Base-by-base conservation (phyloP, 768 basidiomycete genomes). In the Leccinum variicolor region DNA sequence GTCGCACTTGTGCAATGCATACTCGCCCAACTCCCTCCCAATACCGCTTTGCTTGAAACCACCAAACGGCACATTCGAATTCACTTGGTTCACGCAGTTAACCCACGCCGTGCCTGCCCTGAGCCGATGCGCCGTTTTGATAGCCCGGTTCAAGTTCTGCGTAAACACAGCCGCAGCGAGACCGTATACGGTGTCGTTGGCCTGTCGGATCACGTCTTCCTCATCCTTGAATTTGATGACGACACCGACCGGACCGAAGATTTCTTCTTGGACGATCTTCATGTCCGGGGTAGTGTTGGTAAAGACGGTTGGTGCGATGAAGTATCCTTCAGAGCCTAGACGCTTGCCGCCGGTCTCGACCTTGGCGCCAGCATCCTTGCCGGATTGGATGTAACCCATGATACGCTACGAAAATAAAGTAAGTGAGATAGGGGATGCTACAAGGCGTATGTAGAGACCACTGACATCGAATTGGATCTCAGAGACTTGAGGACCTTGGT, bases 141-240 rank as follows among this genome's bases (percentile, higher is more conserved):
- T 74, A 0, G 90, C 92, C 26, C 87, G 81, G 62, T 81, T 84
- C 76, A 96, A 73, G 73, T 95, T 80, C 66, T 84, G 78, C 34
- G 89, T 86, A 79, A 94, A 97, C 53, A 98, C 85, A 8, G 89
- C 89, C 3, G 90, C 86, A 14, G 92, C 93, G 47, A 97, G 83
- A 57, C 95, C 95, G 71, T 94, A 96, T 51, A 76, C 66, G 0
- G 90, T 88, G 69, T 96, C 87, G 73, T 99, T 99, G 26, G 93
- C 96, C 66, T 83, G 80, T 49, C 70, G 72, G 63, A 91, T 73
- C 39, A 85, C 85, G 56, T 90, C 84, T 62, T 82, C 79, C 59
- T 83, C 84, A 52, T 82, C 79, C 65, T 85, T 81, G 76, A 94
- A 93, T 69, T 85, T 86, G 76, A 86, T 81, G 39, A 94, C 74